Evolutionary conservation across 768 basidiomycete species (phyloP).

Genomic region (Sarcodon sp.): DNA sequence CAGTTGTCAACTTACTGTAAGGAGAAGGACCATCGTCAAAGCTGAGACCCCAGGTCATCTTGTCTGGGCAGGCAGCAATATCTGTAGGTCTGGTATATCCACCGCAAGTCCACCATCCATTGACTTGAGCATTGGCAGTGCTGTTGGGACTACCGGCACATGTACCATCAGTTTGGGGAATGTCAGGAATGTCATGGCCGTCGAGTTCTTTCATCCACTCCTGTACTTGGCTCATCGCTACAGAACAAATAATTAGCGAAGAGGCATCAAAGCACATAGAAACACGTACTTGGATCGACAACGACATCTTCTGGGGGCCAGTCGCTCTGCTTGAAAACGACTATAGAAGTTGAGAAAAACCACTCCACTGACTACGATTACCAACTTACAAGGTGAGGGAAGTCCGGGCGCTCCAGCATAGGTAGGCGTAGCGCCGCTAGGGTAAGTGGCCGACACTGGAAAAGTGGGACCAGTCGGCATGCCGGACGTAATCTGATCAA

Average conservation of each 20-base stretch:
- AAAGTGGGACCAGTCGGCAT: slow-evolving; percentile 43
- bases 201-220: slow-evolving; percentile 70
- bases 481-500: slow-evolving; percentile 46
- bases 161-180: slow-evolving; percentile 57
- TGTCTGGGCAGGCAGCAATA: slow-evolving; percentile 55
- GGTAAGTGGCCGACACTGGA: slow-evolving; percentile 36
- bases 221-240: slow-evolving; percentile 49
- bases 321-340: slow-evolving; percentile 27
- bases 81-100: slow-evolving; percentile 46
- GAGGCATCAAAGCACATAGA: neutral
- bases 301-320: slow-evolving; percentile 58
- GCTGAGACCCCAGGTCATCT: slow-evolving; percentile 68
- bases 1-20: slow-evolving; percentile 47
- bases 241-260: slow-evolving; percentile 2
- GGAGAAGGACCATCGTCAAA: slow-evolving; percentile 83
- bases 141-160: slow-evolving; percentile 48
- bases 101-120: slow-evolving; percentile 91
- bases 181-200: slow-evolving; percentile 52
- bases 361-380: slow-evolving; percentile 2
- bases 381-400: slow-evolving; percentile 45
- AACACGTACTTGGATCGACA: slow-evolving; percentile 39
- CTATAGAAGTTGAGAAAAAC: slow-evolving; percentile 16
- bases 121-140: slow-evolving; percentile 39
- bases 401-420: slow-evolving; percentile 53
- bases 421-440: slow-evolving; percentile 48